Evolutionary conservation across 306 rosid species (phyloP), one percentile per base, ranked within the genome.

Genomic region (Astragalus glycyphyllos): DNA sequence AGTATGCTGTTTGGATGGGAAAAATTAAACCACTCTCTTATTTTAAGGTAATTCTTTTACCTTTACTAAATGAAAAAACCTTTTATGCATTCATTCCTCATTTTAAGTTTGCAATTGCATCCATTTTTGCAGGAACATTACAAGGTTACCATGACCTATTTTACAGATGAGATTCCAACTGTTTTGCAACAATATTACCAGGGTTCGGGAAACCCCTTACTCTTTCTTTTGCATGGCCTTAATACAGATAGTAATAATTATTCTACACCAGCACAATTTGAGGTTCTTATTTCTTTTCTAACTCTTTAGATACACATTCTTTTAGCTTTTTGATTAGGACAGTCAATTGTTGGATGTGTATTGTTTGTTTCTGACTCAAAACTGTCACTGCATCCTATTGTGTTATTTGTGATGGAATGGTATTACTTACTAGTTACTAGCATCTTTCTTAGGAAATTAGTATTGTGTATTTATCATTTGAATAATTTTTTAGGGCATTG

Each of bases 1-100:
- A 83, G 13, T 92, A 92, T 79, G 98, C 96, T 76, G 93, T 92
- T 54, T 92, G 98, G 98, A 54, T 77, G 87, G 98, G 98, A 62
- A 82, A 88, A 71, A 90, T 92, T 58, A 84, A 88, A 76, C 75
- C 86, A 14, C 76, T 78, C 40, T 41, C 82, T 8, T 62, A 77
- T 84, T 88, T 85, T 71, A 82, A 90, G 97, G 97, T 92, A 62
- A 71, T 73, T 73, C 14, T 7, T 40, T 4, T 26, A 14, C 4
- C 8, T 40, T 4, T 26, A 14, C 4, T 37, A 20, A 50, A 60
- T 75, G 11, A 34, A 72, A 4, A 35, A 40, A 15, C 16, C 38
- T 58, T 20, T 50, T 45, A 76, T 54, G 26, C 0, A 41, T 69
- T 65, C 29, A 7, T 46, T 37, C 9, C 9, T 5, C 35, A 8